phyloP scores from a whole-genome alignment of 352 stramenopile genomes.

The Phytophthora europaea region DNA sequence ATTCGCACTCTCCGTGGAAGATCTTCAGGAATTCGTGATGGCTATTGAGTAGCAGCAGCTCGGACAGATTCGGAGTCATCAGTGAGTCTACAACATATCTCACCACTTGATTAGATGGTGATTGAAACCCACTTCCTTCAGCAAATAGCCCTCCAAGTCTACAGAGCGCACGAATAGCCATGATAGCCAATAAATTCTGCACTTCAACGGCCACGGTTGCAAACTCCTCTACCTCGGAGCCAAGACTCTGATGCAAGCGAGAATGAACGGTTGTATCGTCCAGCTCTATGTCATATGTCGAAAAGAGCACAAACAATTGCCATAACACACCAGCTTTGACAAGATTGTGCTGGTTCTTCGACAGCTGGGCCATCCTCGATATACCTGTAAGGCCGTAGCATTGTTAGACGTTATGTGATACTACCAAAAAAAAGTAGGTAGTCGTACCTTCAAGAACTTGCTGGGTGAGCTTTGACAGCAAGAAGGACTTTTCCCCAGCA shows the following conservation, averaged over 20 bases:
- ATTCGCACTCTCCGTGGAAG: conserved; percentile 81
- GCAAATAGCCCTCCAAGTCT: conserved; percentile 74
- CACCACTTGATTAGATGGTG: conserved; percentile 54
- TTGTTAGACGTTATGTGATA: conserved; percentile 1
- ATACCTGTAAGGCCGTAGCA: conserved; percentile 44
- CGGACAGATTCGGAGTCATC: conserved; percentile 81
- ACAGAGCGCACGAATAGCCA: conserved; percentile 73
- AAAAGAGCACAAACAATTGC: conserved; percentile 79
- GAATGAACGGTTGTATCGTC: conserved; percentile 60
- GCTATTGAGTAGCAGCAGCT: conserved; percentile 66
- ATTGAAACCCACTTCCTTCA: conserved; percentile 57
- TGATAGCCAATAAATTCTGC: conserved; percentile 81
- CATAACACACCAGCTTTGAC: conserved; percentile 65
- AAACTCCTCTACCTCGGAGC: conserved; percentile 52
- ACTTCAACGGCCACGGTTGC: conserved; percentile 55
- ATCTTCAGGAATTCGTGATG: conserved; percentile 89
- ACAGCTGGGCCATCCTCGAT: conserved; percentile 65
- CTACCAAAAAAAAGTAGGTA: not conserved
- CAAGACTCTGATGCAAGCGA: conserved; percentile 50
- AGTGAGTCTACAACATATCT: conserved; percentile 59
- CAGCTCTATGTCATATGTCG: conserved; percentile 69
- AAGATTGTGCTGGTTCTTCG: conserved; percentile 69
- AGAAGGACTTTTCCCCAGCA: conserved; percentile 45
- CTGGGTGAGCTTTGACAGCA: conserved; percentile 73
- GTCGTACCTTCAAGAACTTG: conserved; percentile 80